Evolutionary conservation across 352 stramenopile species (phyloP).

Genomic region (Saprolegnia parasitica): DNA sequence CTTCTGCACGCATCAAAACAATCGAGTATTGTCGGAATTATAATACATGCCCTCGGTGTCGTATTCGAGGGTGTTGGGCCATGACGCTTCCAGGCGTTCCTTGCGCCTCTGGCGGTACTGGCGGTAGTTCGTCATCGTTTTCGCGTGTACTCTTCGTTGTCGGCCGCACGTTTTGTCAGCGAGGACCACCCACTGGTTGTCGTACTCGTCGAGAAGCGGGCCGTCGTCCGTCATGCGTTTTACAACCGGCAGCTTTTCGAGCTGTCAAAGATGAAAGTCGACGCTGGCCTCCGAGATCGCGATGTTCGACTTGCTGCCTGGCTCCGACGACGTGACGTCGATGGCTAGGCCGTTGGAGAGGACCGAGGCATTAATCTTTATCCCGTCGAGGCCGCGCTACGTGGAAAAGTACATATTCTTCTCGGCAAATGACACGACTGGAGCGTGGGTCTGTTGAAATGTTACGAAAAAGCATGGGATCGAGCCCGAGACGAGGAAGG

Average conservation of each 20-base stretch:
- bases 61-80: too few relatives aligned
- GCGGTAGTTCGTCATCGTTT: too few relatives aligned
- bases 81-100: too few relatives aligned
- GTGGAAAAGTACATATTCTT: conserved; percentile 4
- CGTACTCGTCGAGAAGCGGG: neutral
- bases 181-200: conserved; percentile 15
- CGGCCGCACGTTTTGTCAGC: too few relatives aligned
- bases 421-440: neutral
- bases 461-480: too few relatives aligned
- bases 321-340: conserved; percentile 25
- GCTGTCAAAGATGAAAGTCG: neutral
- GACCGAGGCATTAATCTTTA: conserved; percentile 32
- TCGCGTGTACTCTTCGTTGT: too few relatives aligned
- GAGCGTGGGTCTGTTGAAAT: conserved; percentile 5
- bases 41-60: too few relatives aligned
- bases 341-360: conserved; percentile 29
- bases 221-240: conserved; percentile 13
- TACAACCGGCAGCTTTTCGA: neutral
- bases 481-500: too few relatives aligned
- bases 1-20: too few relatives aligned
- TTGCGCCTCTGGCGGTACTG: too few relatives aligned
- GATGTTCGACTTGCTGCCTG: conserved; percentile 8
- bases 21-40: too few relatives aligned
- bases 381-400: conserved; percentile 29
- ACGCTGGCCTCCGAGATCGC: conserved; percentile 13